Evolutionary conservation across 495 filamentous ascomycete genomes (phyloP).

Genomic region (Talaromyces wortmannii): DNA sequence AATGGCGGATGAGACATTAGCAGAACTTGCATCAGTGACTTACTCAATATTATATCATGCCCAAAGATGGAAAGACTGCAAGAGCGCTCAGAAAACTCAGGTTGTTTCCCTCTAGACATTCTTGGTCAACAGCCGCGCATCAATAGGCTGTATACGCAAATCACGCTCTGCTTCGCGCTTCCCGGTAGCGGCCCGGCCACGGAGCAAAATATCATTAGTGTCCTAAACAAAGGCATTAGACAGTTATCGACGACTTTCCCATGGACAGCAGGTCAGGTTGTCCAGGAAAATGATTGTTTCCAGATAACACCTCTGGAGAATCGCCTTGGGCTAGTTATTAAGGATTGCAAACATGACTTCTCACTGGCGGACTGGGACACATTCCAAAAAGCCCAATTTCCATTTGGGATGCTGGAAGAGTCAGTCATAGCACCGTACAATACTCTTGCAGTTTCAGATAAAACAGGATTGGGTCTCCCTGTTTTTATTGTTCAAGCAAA

Average conservation of each 20-base stretch:
- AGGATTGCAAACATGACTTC: constrained; percentile 28
- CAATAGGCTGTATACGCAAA: constrained; percentile 35
- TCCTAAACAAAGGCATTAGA: constrained; percentile 27
- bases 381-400: constrained; percentile 33
- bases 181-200: constrained; percentile 11
- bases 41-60: no score
- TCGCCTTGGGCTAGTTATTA: constrained; percentile 30
- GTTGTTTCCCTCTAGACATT: constrained; percentile 12
- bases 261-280: constrained; percentile 48
- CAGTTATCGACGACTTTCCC: constrained; percentile 35
- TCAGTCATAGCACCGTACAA: constrained; percentile 35
- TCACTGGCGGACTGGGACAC: constrained; percentile 30
- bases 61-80: no score
- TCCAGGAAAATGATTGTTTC: constrained; percentile 37
- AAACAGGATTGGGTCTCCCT: constrained; percentile 10
- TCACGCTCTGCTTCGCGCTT: constrained; percentile 28
- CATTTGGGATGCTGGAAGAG: constrained; percentile 49
- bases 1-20: no score
- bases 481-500: constrained; percentile 47
- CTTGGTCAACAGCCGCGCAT: constrained; percentile 19
- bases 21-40: no score
- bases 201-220: constrained; percentile 16
- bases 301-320: constrained; percentile 27
- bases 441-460: constrained; percentile 25
- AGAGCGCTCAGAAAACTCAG: no score